Percentiles rank a stretch among this genome's conserved stretches.
Conservation (phyloP, 805 yeast genomes). For the Candida nitratophila region DNA sequence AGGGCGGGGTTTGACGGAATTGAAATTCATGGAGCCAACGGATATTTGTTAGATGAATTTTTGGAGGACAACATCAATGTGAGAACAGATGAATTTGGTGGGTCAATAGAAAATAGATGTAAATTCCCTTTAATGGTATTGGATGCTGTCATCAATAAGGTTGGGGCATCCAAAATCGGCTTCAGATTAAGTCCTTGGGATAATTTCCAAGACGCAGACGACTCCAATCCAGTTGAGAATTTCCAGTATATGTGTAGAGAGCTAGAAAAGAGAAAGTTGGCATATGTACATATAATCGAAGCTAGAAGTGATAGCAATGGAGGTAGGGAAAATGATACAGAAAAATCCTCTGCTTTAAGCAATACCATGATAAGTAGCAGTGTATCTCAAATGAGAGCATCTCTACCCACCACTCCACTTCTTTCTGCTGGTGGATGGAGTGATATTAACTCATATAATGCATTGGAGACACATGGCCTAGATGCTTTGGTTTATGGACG, state of each 20-base stretch:
- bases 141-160: slow-evolving; percentile 28
- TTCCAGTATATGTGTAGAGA: slow-evolving; percentile 25
- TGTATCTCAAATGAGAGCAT: slow-evolving; percentile 4
- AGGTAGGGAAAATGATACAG: slow-evolving; percentile 17
- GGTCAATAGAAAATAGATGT: slow-evolving; percentile 34
- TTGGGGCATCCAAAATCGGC: slow-evolving; percentile 31
- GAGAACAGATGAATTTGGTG: slow-evolving; percentile 49
- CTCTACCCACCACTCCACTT: slow-evolving; percentile 22
- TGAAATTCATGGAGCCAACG: slow-evolving; percentile 35
- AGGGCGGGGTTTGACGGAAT: slow-evolving; percentile 33
- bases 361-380: slow-evolving; percentile 13
- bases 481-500: slow-evolving; percentile 35
- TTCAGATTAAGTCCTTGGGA: slow-evolving; percentile 32
- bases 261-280: slow-evolving; percentile 26
- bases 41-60: slow-evolving; percentile 32
- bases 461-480: slow-evolving; percentile 1
- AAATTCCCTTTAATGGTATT: slow-evolving; percentile 26
- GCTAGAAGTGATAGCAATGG: slow-evolving; percentile 26
- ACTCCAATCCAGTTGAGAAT: slow-evolving; percentile 13
- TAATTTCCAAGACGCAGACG: slow-evolving; percentile 16
- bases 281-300: slow-evolving; percentile 31
- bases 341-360: slow-evolving; percentile 14
- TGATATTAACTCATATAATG: slow-evolving; percentile 14
- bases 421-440: slow-evolving; percentile 24
- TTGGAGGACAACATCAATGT: slow-evolving; percentile 26